Evolutionary conservation across 306 rosid species (phyloP).

Genomic region (Alnus rubra): DNA sequence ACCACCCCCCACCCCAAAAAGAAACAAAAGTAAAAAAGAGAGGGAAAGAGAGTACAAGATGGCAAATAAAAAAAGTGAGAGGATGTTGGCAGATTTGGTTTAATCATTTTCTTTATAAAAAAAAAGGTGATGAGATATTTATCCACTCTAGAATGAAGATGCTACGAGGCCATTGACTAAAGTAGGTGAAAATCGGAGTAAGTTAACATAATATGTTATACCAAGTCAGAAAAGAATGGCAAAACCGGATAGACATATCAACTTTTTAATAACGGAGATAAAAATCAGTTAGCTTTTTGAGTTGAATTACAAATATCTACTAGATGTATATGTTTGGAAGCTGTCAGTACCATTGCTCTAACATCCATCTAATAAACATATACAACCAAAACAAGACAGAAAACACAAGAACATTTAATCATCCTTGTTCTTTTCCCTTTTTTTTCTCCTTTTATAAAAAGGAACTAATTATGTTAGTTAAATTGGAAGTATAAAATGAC

Average conservation of each 20-base stretch:
- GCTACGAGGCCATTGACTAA: background rate
- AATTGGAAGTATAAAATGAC: background rate
- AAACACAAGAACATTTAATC: background rate
- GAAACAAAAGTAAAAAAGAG: background rate
- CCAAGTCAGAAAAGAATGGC: background rate
- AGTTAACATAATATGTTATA: background rate
- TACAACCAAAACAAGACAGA: background rate
- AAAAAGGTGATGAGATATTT: background rate
- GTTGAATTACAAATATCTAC: background rate
- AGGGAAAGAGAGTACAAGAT: background rate
- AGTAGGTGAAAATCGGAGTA: background rate
- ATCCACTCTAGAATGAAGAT: background rate
- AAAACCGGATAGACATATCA: background rate
- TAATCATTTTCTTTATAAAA: background rate
- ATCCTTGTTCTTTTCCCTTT: background rate
- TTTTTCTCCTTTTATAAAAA: background rate
- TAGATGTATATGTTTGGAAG: background rate
- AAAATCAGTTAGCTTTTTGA: background rate
- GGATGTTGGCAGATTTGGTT: background rate
- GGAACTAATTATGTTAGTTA: background rate
- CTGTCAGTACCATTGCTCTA: background rate
- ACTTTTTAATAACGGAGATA: background rate
- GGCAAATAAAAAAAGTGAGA: background rate
- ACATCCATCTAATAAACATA: background rate
- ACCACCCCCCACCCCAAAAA: background rate